Base-by-base conservation (phyloP, 2,329 filamentous ascomycete species). In the Penicillium polonicum region DNA sequence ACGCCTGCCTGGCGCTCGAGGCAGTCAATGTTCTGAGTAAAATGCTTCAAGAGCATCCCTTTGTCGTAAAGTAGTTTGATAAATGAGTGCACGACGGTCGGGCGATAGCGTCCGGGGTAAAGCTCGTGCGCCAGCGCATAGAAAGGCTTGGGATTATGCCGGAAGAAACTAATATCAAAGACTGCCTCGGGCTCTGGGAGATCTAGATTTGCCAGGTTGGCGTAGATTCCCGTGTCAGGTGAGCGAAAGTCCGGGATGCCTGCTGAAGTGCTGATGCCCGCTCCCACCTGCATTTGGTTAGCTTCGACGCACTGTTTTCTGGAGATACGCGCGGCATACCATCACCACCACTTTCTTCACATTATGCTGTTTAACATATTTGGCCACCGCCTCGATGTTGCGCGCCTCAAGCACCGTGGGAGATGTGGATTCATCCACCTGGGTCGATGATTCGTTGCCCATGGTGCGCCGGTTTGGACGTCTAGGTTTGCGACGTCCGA, bases 11-110 rank as follows among this genome's bases (percentile, higher is more conserved):
- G 83, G 23, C 92, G 85, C 76, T 99, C 94, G 13, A 99, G 82
- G 68, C 92, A 96, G 77, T 99, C 94, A 65, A 99, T 97, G 70
- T 99, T 99, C 72, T 99, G 94, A 0, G 94, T 97, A 74, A 97
- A 99, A 52, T 94, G 84, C 80, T 92, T 94, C 64, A 88, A 79
- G 25, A 99, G 79, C 41, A 93, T 79, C 4, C 85, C 86, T 76
- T 95, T 96, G 59, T 87, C 80, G 57, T 92, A 84, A 17, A 97
- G 85, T 25, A 99, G 80, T 15, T 86, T 83, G 68, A 99, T 87
- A 75, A 99, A 99, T 36, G 85, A 88, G 76, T 99, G 94, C 2
- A 92, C 89, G 54, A 97, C 81, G 1, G 94, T 99, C 0, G 94
- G 94, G 54, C 88, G 83, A 78, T 90, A 97, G 68, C 88, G 89